A percentile compares a stretch with the other conserved stretches of the same genome.
phyloP scores from a whole-genome alignment of 805 yeast genomes.

The Priceomyces castillae region DNA sequence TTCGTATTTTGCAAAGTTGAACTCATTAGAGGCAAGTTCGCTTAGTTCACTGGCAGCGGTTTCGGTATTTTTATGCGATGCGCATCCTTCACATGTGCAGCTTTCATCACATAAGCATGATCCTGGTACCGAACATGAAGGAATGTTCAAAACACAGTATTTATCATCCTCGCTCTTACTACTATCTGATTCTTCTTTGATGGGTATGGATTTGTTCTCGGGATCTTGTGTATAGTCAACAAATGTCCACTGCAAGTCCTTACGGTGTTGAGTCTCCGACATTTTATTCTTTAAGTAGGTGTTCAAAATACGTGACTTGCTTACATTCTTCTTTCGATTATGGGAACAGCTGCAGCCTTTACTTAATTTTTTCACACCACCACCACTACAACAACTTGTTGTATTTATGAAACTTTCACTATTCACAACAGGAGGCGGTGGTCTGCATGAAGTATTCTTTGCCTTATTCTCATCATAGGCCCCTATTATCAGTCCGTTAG shows the following conservation, averaged over 20 bases:
- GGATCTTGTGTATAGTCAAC: slow-evolving; percentile 6
- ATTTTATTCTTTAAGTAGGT: slow-evolving; percentile 26
- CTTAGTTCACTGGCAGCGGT: slow-evolving; percentile 6
- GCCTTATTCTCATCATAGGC: slow-evolving; percentile 27
- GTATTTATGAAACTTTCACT: slow-evolving; percentile 34
- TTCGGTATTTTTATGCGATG: slow-evolving; percentile 26
- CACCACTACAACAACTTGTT: slow-evolving; percentile 30
- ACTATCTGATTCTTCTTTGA: slow-evolving; percentile 10
- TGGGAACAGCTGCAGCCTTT: slow-evolving; percentile 31
- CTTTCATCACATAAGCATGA: slow-evolving; percentile 36
- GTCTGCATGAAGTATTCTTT: slow-evolving; percentile 11
- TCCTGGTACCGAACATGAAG: slow-evolving; percentile 35
- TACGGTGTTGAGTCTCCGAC: slow-evolving; percentile 9
- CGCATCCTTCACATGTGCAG: slow-evolving; percentile 39
- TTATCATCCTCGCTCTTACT: slow-evolving; percentile 4
- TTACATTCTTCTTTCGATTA: slow-evolving; percentile 26
- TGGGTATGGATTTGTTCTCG: slow-evolving; percentile 9
- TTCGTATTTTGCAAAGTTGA: background rate
- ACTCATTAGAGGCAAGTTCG: slow-evolving; percentile 6
- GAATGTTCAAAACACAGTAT: slow-evolving; percentile 23
- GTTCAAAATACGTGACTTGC: slow-evolving; percentile 34
- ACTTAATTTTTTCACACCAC: slow-evolving; percentile 15
- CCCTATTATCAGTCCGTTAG: slow-evolving; percentile 37
- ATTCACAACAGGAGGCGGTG: slow-evolving; percentile 24
- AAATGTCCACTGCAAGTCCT: slow-evolving; percentile 7